Evolutionary conservation across 371 early-diverging fungal genomes (phyloP).

Genomic region (Conidiobolus incongruus): DNA sequence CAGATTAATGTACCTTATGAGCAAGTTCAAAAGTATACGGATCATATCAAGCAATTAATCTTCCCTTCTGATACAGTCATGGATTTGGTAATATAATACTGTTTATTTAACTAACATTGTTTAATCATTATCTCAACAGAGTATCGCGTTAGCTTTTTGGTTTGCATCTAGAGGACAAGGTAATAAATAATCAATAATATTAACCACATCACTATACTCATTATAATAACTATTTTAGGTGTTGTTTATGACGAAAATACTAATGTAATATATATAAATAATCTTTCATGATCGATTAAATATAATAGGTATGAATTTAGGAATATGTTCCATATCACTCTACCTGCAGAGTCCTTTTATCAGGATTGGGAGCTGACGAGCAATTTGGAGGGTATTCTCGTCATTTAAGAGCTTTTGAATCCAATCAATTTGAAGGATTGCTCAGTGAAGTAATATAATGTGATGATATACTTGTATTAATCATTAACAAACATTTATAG

Average conservation of each 20-base stretch:
- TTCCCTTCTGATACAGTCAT: constrained; percentile 71
- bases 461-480: too few species aligned
- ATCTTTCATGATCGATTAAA: too few species aligned
- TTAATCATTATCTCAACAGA: too few species aligned
- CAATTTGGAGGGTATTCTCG: constrained; percentile 82
- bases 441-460: constrained; percentile 24
- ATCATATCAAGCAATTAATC: constrained; percentile 44
- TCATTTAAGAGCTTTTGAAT: constrained; percentile 49
- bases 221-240: too few species aligned
- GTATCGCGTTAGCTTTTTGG: constrained; percentile 92
- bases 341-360: constrained; percentile 51
- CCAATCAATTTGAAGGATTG: constrained; percentile 35
- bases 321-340: constrained; percentile 19
- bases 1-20: constrained; percentile 65
- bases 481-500: constrained; percentile 8
- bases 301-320: too few species aligned
- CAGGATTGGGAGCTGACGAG: constrained; percentile 93
- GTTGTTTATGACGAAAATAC: not conserved
- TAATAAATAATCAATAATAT: too few species aligned
- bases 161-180: constrained; percentile 71
- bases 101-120: too few species aligned
- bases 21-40: constrained; percentile 26
- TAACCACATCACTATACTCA: too few species aligned
- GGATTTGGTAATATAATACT: constrained; percentile 44
- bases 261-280: too few species aligned